A percentile compares a stretch with the other conserved stretches of the same genome.
Evolutionary conservation across 495 filamentous ascomycete species (phyloP).

Genomic region (Penicillium pulvis): DNA sequence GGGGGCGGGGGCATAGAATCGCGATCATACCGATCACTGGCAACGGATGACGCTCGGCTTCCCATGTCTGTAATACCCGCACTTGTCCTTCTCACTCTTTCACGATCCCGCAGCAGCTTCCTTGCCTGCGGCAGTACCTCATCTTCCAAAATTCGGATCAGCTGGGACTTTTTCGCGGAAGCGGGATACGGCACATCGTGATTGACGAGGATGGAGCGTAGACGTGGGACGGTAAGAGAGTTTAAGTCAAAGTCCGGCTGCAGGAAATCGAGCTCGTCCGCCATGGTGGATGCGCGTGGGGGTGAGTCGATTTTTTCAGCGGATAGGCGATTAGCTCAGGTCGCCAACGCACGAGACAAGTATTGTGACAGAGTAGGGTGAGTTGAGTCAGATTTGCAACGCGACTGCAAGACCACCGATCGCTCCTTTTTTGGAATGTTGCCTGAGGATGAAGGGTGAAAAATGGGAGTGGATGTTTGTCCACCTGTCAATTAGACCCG

Average conservation of each 20-base stretch:
- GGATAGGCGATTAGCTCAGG: constrained; percentile 3
- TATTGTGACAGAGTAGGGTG: constrained; percentile 11
- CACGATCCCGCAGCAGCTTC: constrained; percentile 71
- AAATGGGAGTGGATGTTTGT: constrained; percentile 25
- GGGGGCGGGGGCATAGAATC: constrained; percentile 50
- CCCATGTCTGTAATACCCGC: constrained; percentile 82
- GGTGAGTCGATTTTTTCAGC: constrained; percentile 4
- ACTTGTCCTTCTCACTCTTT: constrained; percentile 75
- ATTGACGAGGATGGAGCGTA: constrained; percentile 85
- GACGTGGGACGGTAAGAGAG: constrained; percentile 77
- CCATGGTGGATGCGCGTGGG: constrained; percentile 49
- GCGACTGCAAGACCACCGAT: constrained; percentile 20
- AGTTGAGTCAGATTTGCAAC: constrained; percentile 17
- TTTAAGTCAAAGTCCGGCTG: constrained; percentile 80
- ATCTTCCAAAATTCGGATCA: constrained; percentile 80
- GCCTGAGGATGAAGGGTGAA: constrained; percentile 16
- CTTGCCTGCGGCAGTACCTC: constrained; percentile 75
- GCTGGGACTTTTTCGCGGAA: constrained; percentile 83
- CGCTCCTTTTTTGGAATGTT: constrained; percentile 25
- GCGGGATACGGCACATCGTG: constrained; percentile 84
- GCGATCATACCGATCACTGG: constrained; percentile 45
- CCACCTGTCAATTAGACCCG: constrained; percentile 31
- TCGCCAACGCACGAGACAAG: constrained; percentile 12
- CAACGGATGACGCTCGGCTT: constrained; percentile 54
- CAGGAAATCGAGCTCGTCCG: constrained; percentile 78